phyloP scores from a whole-genome alignment of 805 yeast genomes.

The Scheffersomyces coipomensis region DNA sequence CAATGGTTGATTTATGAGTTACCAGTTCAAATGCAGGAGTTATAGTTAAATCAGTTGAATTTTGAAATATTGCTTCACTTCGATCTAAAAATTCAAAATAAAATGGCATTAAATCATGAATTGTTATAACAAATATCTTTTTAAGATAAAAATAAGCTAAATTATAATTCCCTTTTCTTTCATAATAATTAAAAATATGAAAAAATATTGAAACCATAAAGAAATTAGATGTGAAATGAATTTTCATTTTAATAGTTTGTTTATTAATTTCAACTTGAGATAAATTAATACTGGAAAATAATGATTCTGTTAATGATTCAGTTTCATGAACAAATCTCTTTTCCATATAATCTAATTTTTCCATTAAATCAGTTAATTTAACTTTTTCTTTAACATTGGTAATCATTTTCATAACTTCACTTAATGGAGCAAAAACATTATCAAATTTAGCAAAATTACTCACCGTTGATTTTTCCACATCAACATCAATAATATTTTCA shows the following conservation, averaged over 20 bases:
- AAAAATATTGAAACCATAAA: slow-evolving; percentile 26
- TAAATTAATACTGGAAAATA: slow-evolving; percentile 7
- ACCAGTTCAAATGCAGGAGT: slow-evolving; percentile 36
- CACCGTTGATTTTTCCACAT: slow-evolving; percentile 34
- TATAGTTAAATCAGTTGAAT: slow-evolving; percentile 37
- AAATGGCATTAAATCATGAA: slow-evolving; percentile 30
- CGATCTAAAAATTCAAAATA: slow-evolving; percentile 29
- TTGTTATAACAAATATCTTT: slow-evolving; percentile 21
- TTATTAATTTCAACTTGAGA: background rate
- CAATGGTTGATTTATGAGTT: slow-evolving; percentile 27
- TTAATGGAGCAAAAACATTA: slow-evolving; percentile 23
- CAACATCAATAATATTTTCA: slow-evolving; percentile 33
- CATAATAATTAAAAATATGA: slow-evolving; percentile 41
- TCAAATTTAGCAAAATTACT: slow-evolving; percentile 24
- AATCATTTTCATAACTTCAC: slow-evolving; percentile 21
- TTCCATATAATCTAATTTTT: slow-evolving; percentile 35
- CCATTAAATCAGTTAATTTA: slow-evolving; percentile 19
- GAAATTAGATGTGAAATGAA: slow-evolving; percentile 23
- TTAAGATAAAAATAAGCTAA: slow-evolving; percentile 34
- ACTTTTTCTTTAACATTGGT: slow-evolving; percentile 16
- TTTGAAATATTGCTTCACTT: slow-evolving; percentile 36
- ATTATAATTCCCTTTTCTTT: slow-evolving; percentile 20
- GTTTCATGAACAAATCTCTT: slow-evolving; percentile 19
- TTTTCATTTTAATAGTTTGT: slow-evolving; percentile 13
- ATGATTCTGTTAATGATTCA: slow-evolving; percentile 8